phyloP scores from a whole-genome alignment of 352 stramenopile genomes.

The Phytophthora nicotianae region DNA sequence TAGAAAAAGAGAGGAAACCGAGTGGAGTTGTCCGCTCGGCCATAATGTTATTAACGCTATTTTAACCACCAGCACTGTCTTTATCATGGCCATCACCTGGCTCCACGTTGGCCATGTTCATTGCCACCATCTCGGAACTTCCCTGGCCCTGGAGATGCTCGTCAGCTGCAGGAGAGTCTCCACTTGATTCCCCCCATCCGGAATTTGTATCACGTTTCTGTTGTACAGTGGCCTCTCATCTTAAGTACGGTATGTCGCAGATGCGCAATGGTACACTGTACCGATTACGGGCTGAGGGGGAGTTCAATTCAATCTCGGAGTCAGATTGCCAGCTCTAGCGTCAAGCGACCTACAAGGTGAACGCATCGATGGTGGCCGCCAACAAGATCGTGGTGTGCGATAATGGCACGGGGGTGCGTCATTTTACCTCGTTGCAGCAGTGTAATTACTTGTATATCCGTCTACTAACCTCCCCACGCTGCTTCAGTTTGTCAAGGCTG shows the following conservation, averaged over 20 bases:
- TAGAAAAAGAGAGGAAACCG: conserved; percentile 10
- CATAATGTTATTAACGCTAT: conserved; percentile 40
- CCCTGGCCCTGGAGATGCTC: background rate
- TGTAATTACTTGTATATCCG: background rate
- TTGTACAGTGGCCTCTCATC: background rate
- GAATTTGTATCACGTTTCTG: background rate
- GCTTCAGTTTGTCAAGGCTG: conserved; percentile 90
- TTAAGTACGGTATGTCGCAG: conserved; percentile 18
- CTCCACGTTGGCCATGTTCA: background rate
- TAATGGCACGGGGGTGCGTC: conserved; percentile 84
- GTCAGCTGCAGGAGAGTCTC: background rate
- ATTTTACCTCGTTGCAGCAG: background rate
- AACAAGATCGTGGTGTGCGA: conserved; percentile 91
- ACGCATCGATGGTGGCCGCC: conserved; percentile 69
- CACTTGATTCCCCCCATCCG: background rate
- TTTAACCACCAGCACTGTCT: conserved; percentile 16
- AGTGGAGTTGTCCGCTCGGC: background rate
- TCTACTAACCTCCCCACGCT: background rate
- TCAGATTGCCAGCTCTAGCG: conserved; percentile 11
- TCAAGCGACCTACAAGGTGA: background rate
- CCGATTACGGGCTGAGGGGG: conserved; percentile 18
- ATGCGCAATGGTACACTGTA: conserved; percentile 6
- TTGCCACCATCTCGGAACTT: too few species aligned
- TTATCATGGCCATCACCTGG: background rate
- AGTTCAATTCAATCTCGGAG: conserved; percentile 16